Conservation (phyloP, 306 rosid genomes). For the Medicago lupulina region DNA sequence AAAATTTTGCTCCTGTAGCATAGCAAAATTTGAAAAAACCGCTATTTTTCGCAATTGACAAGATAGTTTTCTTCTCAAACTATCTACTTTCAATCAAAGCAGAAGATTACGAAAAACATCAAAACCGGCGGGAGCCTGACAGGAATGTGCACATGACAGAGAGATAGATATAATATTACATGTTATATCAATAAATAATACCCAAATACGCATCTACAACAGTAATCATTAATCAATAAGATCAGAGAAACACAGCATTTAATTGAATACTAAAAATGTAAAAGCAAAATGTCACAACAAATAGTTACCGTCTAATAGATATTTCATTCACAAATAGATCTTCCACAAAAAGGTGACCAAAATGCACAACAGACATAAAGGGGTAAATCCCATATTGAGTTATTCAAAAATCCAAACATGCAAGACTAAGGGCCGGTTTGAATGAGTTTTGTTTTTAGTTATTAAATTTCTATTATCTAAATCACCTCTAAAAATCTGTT, state of each 20-base stretch:
- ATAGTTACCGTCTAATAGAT: neutral
- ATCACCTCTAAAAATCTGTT: too few relatives aligned
- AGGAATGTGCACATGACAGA: slow-evolving; percentile 1
- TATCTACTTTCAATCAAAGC: neutral
- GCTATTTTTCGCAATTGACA: neutral
- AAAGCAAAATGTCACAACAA: slow-evolving; percentile 13
- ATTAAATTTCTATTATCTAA: too few relatives aligned
- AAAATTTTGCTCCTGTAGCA: neutral
- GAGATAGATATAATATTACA: neutral
- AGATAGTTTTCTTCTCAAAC: neutral
- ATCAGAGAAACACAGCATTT: neutral
- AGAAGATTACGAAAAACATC: slow-evolving; percentile 15
- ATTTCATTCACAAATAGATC: slow-evolving; percentile 1
- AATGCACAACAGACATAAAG: neutral
- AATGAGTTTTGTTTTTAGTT: too few relatives aligned
- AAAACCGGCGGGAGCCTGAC: neutral
- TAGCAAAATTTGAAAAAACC: neutral
- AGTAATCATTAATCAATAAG: slow-evolving; percentile 3
- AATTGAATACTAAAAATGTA: neutral
- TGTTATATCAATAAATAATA: neutral
- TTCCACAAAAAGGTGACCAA: neutral
- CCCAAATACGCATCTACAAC: neutral
- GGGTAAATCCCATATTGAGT: neutral
- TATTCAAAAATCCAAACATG: slow-evolving; percentile 28
- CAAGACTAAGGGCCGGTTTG: neutral